Percentiles rank a stretch among this genome's conserved stretches.
Evolutionary conservation across 2,329 filamentous ascomycete genomes (phyloP).

Genomic region (Exophiala viscosa): DNA sequence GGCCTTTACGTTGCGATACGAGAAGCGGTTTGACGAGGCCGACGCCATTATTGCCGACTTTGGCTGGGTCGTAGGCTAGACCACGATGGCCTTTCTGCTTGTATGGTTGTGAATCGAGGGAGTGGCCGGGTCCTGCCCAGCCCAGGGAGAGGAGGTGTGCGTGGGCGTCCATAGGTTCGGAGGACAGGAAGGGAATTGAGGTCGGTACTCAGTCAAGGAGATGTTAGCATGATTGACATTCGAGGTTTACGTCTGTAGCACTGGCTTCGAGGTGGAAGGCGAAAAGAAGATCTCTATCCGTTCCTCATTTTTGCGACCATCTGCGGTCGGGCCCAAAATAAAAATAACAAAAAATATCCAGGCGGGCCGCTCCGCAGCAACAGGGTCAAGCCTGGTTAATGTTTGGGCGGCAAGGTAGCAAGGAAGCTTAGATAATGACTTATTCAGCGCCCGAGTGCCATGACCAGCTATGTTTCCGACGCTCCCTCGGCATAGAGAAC

Average conservation of each 20-base stretch:
- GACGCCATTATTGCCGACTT: conserved; percentile 43
- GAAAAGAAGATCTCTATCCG: neutral
- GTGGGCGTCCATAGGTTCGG: conserved; percentile 68
- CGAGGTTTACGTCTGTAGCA: no score
- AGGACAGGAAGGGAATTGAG: neutral
- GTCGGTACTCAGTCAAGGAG: neutral
- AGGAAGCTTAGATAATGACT: no score
- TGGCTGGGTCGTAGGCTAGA: conserved; percentile 32
- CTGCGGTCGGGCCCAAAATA: neutral
- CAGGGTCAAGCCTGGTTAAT: neutral
- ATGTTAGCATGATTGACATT: no score
- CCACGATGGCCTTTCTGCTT: conserved; percentile 41
- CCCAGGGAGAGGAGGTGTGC: conserved; percentile 80
- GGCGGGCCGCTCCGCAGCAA: neutral
- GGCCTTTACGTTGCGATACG: conserved; percentile 73
- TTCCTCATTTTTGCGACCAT: neutral
- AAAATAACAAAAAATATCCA: neutral
- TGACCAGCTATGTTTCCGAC: no score
- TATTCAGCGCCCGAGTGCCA: no score
- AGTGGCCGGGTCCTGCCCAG: conserved; percentile 85
- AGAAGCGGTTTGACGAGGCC: conserved; percentile 82
- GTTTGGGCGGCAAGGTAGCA: no score
- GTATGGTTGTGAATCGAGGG: conserved; percentile 62
- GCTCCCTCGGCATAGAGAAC: no score
- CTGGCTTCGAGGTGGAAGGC: no score